Conservation (phyloP, 225 moss, liverwort and hornwort species). For the Straminergon stramineum region DNA sequence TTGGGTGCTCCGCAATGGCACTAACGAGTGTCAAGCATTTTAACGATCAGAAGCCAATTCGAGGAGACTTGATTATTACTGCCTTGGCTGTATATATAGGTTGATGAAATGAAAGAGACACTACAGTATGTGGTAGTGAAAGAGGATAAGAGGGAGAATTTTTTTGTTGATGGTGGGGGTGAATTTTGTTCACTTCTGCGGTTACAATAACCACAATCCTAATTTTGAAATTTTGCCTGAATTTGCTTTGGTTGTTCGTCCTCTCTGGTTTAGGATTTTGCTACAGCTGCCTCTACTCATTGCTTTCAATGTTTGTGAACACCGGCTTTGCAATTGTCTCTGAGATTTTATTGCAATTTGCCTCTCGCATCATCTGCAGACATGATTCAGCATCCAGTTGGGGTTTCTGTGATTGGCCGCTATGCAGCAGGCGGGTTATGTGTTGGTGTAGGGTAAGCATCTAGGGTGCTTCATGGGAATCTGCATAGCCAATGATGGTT, state of each 20-base stretch:
- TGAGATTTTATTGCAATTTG: background rate
- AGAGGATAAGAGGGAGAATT: conserved; percentile 14
- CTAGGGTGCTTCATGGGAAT: background rate
- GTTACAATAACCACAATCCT: conserved; percentile 6
- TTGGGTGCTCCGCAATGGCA: conserved; percentile 8
- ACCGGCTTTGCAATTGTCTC: background rate
- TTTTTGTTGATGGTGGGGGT: background rate
- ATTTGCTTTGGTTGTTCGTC: background rate
- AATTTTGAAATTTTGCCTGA: conserved; percentile 1
- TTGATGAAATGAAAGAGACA: background rate
- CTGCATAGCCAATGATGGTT: no score
- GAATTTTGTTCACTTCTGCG: background rate
- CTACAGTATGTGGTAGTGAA: background rate
- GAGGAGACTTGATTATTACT: conserved; percentile 8
- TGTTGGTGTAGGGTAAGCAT: background rate
- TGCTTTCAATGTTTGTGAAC: background rate
- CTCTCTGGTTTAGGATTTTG: background rate
- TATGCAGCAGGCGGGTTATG: background rate
- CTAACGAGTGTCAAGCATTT: conserved; percentile 1
- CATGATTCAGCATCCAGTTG: background rate
- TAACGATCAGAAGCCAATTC: background rate
- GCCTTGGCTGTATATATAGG: conserved; percentile 31
- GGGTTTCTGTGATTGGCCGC: background rate
- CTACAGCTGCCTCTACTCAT: background rate
- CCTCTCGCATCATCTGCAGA: background rate